Conservation (phyloP, 345 rosid genomes). For the Salix arbutifolia region DNA sequence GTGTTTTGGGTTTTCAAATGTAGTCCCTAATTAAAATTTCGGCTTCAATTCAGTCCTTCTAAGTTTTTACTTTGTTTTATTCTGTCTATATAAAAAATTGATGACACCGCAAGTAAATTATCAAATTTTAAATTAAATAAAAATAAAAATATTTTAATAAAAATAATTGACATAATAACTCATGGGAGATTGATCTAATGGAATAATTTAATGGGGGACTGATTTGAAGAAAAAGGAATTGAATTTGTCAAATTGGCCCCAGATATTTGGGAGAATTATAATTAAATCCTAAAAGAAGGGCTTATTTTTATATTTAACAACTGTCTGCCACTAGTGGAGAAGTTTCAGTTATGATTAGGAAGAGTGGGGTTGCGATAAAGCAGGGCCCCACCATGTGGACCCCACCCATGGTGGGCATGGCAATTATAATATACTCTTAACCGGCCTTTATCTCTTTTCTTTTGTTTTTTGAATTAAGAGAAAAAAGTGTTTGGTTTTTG, state of each 20-base stretch:
- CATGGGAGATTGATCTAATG: too few species aligned
- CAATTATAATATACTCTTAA: background rate
- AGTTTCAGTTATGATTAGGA: background rate
- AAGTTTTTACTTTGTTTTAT: background rate
- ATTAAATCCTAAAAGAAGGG: background rate
- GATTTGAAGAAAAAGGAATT: background rate
- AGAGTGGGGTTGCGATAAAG: background rate
- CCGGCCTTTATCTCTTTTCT: too few species aligned
- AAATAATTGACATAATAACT: too few species aligned
- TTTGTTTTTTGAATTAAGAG: too few species aligned
- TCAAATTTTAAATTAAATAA: too few species aligned
- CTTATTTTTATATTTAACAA: background rate
- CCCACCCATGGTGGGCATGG: background rate
- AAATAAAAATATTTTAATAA: too few species aligned
- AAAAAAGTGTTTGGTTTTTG: too few species aligned
- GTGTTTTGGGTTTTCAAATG: background rate
- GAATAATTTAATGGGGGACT: background rate
- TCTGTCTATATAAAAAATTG: too few species aligned
- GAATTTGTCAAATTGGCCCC: background rate
- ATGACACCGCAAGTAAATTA: too few species aligned
- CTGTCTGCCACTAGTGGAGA: constrained; percentile 9
- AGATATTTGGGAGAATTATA: background rate
- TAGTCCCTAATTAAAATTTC: background rate
- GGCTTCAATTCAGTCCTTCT: background rate
- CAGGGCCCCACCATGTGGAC: background rate